Conservation (phyloP, 2,329 filamentous ascomycete genomes). For the Didymosphaeria variabile region DNA sequence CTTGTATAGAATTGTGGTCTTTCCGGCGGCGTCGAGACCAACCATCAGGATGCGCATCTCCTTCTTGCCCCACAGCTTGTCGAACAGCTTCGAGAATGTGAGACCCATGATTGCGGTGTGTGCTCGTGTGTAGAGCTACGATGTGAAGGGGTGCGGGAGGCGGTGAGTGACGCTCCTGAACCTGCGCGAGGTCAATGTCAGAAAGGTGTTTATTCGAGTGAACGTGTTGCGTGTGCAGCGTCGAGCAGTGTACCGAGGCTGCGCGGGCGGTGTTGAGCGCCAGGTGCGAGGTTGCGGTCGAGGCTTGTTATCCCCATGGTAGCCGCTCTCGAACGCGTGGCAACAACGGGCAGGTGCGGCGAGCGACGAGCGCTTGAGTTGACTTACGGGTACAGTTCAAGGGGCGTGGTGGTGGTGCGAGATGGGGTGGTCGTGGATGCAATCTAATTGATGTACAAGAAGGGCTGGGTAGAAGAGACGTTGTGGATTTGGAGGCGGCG, state of each 20-base stretch:
- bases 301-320: conserved; percentile 29
- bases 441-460: conserved; percentile 52
- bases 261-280: conserved; percentile 35
- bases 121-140: conserved; percentile 32
- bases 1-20: conserved; percentile 98
- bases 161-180: conserved; percentile 48
- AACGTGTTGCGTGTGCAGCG: conserved; percentile 20
- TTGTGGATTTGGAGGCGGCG: conserved; percentile 31
- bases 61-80: conserved; percentile 98
- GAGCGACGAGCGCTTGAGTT: conserved; percentile 23
- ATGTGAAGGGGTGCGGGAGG: conserved; percentile 34
- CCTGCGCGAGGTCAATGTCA: conserved; percentile 34
- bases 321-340: conserved; percentile 22
- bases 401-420: conserved; percentile 45
- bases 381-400: conserved; percentile 49
- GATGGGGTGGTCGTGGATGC: conserved; percentile 48
- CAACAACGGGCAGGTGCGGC: conserved; percentile 23
- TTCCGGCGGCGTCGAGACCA: conserved; percentile 95
- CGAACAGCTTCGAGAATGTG: conserved; percentile 94
- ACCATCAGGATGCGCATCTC: conserved; percentile 99
- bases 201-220: conserved; percentile 22
- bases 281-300: conserved; percentile 38
- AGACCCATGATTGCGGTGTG: conserved; percentile 82
- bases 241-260: conserved; percentile 20
- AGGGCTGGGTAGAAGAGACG: conserved; percentile 51